A percentile compares a stretch with the other conserved stretches of the same genome.
phyloP scores from a whole-genome alignment of 257 asterid species.

The Plantago ovata region DNA sequence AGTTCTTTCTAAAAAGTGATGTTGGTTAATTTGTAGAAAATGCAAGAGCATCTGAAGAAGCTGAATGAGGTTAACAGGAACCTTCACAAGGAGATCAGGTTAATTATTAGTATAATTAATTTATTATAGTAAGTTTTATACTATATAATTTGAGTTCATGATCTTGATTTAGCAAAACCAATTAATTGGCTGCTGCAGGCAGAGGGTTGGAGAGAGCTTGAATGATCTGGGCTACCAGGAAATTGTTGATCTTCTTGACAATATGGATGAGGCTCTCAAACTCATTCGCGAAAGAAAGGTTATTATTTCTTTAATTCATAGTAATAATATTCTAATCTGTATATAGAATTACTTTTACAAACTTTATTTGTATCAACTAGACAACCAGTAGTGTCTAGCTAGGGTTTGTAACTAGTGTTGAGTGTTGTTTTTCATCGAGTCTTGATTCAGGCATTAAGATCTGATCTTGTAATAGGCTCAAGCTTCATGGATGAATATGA shows the following conservation, averaged over 20 bases:
- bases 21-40: constrained; percentile 40
- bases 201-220: constrained; percentile 56
- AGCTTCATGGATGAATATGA: no score
- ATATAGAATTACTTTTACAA: no score
- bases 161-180: no score
- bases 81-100: constrained; percentile 83
- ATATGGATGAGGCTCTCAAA: constrained; percentile 35
- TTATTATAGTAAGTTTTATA: background rate
- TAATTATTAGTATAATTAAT: no score
- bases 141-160: background rate
- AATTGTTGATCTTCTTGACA: constrained; percentile 44
- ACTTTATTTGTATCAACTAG: no score
- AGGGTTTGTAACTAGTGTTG: no score
- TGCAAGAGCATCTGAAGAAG: constrained; percentile 90
- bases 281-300: constrained; percentile 52
- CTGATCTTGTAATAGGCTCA: no score
- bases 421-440: no score
- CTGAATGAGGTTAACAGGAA: constrained; percentile 73
- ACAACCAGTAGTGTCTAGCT: no score
- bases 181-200: constrained; percentile 31
- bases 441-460: no score
- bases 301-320: background rate
- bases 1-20: background rate
- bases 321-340: no score
- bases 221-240: constrained; percentile 48